Evolutionary conservation across 306 rosid genomes (phyloP).

Genomic region (Nissolia schottii): DNA sequence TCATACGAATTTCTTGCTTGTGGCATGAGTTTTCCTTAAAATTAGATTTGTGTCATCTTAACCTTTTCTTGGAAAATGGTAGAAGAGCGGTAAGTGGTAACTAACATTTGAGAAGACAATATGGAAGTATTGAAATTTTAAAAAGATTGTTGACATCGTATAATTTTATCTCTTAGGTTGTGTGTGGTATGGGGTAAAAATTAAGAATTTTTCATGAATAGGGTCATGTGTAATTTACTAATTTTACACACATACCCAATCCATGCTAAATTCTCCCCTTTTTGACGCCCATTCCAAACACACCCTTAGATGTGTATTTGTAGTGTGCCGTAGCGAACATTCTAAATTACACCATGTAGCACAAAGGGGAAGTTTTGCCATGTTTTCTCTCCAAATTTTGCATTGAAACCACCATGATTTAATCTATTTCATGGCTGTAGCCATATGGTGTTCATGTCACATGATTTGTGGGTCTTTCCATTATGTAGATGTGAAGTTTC

Average conservation of each 20-base stretch:
- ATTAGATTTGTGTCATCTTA: not conserved
- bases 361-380: not conserved
- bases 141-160: not conserved
- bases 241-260: too few relatives aligned
- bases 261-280: too few relatives aligned
- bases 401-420: conserved; percentile 4
- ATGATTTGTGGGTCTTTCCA: not conserved
- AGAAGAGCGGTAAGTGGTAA: not conserved
- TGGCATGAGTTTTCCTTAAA: not conserved
- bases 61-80: conserved; percentile 3
- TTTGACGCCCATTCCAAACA: too few relatives aligned
- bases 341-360: conserved; percentile 5
- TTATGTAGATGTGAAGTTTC: not conserved
- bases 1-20: not conserved
- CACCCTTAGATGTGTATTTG: conserved; percentile 11
- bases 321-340: not conserved
- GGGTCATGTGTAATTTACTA: too few relatives aligned
- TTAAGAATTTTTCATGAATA: too few relatives aligned
- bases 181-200: too few relatives aligned
- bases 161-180: not conserved
- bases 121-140: not conserved
- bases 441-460: not conserved
- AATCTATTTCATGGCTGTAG: not conserved
- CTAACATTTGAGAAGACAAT: conserved; percentile 4
- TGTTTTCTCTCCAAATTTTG: not conserved